Evolutionary conservation across 2,329 filamentous ascomycete genomes (phyloP).

Genomic region (Talaromyces rugulosus): DNA sequence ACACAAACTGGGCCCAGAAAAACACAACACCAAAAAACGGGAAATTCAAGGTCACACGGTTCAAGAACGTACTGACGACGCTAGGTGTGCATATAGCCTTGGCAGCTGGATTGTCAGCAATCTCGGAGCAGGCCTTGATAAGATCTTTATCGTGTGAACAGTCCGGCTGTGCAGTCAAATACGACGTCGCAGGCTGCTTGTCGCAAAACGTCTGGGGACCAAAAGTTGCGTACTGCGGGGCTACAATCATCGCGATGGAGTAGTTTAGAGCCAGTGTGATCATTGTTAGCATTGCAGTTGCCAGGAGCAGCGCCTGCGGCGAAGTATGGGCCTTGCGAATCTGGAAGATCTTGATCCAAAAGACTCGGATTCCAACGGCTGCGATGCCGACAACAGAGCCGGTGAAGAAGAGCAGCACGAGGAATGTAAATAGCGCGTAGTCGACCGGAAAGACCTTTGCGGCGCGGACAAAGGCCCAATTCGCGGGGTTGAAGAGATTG

Average conservation of each 20-base stretch:
- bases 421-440: slow-evolving; percentile 80
- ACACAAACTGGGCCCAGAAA: slow-evolving; percentile 95
- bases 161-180: slow-evolving; percentile 65
- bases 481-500: slow-evolving; percentile 92
- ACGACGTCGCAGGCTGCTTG: slow-evolving; percentile 52
- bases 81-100: slow-evolving; percentile 83
- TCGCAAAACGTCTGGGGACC: slow-evolving; percentile 94
- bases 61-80: slow-evolving; percentile 87
- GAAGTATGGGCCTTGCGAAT: slow-evolving; percentile 85
- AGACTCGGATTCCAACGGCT: slow-evolving; percentile 84
- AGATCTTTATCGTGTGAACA: slow-evolving; percentile 64
- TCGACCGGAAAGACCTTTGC: slow-evolving; percentile 85
- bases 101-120: slow-evolving; percentile 65
- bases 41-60: slow-evolving; percentile 88
- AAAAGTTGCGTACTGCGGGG: slow-evolving; percentile 90
- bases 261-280: slow-evolving; percentile 93
- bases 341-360: slow-evolving; percentile 91
- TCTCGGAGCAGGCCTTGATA: slow-evolving; percentile 78
- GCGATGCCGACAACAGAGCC: slow-evolving; percentile 84
- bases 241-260: slow-evolving; percentile 85
- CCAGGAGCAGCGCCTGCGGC: slow-evolving; percentile 85
- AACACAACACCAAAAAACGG: slow-evolving; percentile 89
- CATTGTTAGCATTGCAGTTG: slow-evolving; percentile 84
- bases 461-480: slow-evolving; percentile 79
- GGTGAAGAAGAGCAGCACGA: slow-evolving; percentile 83